Percentiles rank a stretch among this genome's conserved stretches.
Evolutionary conservation across 768 basidiomycete genomes (phyloP).

Genomic region (Mrakia frigida): DNA sequence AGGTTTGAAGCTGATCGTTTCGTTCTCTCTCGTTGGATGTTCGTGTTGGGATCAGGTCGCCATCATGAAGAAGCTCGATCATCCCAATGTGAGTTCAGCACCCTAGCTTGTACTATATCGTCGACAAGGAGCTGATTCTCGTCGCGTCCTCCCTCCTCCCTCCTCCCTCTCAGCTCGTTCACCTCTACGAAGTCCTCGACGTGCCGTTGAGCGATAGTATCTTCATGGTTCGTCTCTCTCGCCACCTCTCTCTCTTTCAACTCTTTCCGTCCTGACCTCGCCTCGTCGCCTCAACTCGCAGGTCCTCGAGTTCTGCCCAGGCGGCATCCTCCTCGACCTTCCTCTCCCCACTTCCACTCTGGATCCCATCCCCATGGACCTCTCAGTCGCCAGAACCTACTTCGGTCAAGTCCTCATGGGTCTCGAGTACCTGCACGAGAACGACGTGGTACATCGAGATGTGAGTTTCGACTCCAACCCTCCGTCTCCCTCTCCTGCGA

Average conservation of each 20-base stretch:
- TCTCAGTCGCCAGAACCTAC: slow-evolving; percentile 39
- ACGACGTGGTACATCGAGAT: slow-evolving; percentile 44
- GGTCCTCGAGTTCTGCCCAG: slow-evolving; percentile 44
- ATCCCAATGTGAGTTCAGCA: slow-evolving; percentile 41
- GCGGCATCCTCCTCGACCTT: slow-evolving; percentile 43
- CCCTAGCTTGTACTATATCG: not conserved
- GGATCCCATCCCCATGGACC: slow-evolving; percentile 35
- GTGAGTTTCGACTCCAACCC: slow-evolving; percentile 35
- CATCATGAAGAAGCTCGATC: slow-evolving; percentile 47
- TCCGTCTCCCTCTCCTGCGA: not conserved
- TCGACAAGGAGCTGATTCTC: not conserved
- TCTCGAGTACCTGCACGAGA: slow-evolving; percentile 44
- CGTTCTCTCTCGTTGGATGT: not conserved
- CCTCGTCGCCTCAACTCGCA: not conserved
- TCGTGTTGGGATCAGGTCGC: slow-evolving; percentile 38
- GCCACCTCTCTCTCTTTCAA: not conserved
- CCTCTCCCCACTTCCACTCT: slow-evolving; percentile 23
- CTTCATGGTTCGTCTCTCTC: slow-evolving; percentile 37
- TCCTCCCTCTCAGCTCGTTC: slow-evolving; percentile 38
- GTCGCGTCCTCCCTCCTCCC: not conserved
- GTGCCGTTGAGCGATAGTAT: slow-evolving; percentile 43
- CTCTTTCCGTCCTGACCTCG: not conserved
- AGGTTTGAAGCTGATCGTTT: not conserved
- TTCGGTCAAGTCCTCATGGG: slow-evolving; percentile 44
- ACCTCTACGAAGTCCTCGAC: slow-evolving; percentile 45